Evolutionary conservation across 1,139 yeast species (phyloP).

Genomic region (Geotrichum fermentans): DNA sequence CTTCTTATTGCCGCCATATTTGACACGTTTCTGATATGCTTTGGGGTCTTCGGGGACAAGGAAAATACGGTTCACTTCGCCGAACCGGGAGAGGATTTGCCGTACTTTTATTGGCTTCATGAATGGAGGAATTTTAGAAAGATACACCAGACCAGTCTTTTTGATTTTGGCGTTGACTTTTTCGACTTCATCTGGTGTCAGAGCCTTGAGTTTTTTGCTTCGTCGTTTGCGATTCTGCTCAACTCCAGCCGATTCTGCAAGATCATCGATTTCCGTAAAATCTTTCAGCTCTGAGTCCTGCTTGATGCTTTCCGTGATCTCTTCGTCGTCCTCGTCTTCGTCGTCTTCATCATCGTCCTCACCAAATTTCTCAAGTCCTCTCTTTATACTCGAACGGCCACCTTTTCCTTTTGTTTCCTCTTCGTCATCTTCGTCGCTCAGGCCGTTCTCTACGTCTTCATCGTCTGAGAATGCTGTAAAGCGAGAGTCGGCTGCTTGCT

Average conservation of each 20-base stretch:
- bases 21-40: slow-evolving; percentile 61
- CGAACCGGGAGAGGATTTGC: slow-evolving; percentile 74
- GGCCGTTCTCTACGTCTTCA: slow-evolving; percentile 10
- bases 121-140: slow-evolving; percentile 89
- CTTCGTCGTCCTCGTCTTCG: slow-evolving; percentile 18
- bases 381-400: not conserved
- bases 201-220: slow-evolving; percentile 29
- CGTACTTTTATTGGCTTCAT: slow-evolving; percentile 93
- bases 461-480: slow-evolving; percentile 16
- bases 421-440: slow-evolving; percentile 16
- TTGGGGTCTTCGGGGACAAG: slow-evolving; percentile 79
- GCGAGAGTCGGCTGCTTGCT: slow-evolving; percentile 10
- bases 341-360: slow-evolving; percentile 15
- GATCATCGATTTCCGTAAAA: slow-evolving; percentile 12
- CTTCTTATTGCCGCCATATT: slow-evolving; percentile 92
- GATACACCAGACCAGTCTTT: slow-evolving; percentile 84
- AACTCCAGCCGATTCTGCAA: not conserved
- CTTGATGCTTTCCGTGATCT: slow-evolving; percentile 13
- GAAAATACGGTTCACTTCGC: slow-evolving; percentile 78
- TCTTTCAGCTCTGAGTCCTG: slow-evolving; percentile 16
- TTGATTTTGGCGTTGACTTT: slow-evolving; percentile 42
- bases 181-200: slow-evolving; percentile 34
- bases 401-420: slow-evolving; percentile 14
- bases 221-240: slow-evolving; percentile 7
- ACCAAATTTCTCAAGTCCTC: slow-evolving; percentile 12